Percentiles rank a stretch among this genome's conserved stretches.
These are phyloP conservation scores for Hirschioporus abietinus DNA, from an alignment of 768 basidiomycete genomes.

Conservation along the genomic window DNA sequence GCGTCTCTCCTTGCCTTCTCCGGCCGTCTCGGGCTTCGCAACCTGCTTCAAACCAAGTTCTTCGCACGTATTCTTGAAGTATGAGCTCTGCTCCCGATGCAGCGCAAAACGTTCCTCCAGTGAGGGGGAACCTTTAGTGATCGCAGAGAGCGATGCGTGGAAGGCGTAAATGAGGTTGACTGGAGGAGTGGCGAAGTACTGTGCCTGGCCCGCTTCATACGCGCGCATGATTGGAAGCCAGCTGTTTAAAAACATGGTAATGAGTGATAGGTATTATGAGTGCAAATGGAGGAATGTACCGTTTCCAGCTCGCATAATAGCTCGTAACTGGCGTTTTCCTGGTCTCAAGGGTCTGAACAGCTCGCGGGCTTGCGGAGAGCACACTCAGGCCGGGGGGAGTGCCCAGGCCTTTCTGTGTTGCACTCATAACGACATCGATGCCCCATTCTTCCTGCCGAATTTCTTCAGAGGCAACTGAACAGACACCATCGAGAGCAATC, in stretches of 20 bases:
- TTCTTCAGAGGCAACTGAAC: conserved; percentile 93
- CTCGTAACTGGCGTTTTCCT: conserved; percentile 61
- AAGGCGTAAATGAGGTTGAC: conserved; percentile 94
- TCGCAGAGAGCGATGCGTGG: conserved; percentile 69
- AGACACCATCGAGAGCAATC: conserved; percentile 90
- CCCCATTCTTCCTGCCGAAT: conserved; percentile 93
- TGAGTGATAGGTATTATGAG: background rate
- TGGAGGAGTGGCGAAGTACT: conserved; percentile 94
- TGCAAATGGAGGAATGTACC: conserved; percentile 32
- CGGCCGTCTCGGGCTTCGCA: conserved; percentile 52
- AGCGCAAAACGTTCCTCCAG: conserved; percentile 73
- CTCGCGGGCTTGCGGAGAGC: conserved; percentile 72
- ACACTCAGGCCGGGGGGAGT: conserved; percentile 92
- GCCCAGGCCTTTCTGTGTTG: conserved; percentile 89
- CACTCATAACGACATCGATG: conserved; percentile 82
- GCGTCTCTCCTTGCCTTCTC: conserved; percentile 97
- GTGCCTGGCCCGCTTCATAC: conserved; percentile 76
- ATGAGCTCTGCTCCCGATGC: conserved; percentile 64
- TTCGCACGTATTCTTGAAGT: conserved; percentile 61
- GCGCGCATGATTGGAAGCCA: conserved; percentile 94
- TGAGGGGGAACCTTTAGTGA: conserved; percentile 57
- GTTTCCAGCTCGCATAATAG: conserved; percentile 91
- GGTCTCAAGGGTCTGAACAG: conserved; percentile 55
- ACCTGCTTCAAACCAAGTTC: conserved; percentile 72
- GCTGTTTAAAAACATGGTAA: conserved; percentile 28